phyloP scores from a whole-genome alignment of 2,329 filamentous ascomycete species.

The Cordyceps fumosorosea region DNA sequence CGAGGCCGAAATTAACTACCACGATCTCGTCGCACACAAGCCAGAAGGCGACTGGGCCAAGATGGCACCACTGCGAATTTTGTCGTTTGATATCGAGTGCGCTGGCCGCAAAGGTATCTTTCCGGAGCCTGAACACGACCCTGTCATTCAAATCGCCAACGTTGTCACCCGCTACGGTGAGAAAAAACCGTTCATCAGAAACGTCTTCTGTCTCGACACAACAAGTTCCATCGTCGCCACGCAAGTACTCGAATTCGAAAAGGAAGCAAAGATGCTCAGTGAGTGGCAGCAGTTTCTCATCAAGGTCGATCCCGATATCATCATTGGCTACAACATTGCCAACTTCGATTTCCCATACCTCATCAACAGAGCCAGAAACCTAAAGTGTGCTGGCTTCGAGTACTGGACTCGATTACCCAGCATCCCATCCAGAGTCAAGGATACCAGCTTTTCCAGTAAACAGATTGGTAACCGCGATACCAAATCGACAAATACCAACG shows the following conservation, averaged over 20 bases:
- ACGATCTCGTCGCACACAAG: conserved; percentile 77
- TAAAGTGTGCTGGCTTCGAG: conserved; percentile 75
- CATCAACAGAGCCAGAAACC: conserved; percentile 75
- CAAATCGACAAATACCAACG: conserved; percentile 90
- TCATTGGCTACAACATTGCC: conserved; percentile 97
- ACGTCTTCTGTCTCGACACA: conserved; percentile 90
- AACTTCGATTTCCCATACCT: conserved; percentile 99
- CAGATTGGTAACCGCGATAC: conserved; percentile 97
- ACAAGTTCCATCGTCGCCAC: conserved; percentile 94
- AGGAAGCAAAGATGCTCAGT: conserved; percentile 84
- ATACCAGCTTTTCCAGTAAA: conserved; percentile 90
- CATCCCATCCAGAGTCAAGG: conserved; percentile 63
- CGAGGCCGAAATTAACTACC: conserved; percentile 78
- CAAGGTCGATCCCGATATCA: conserved; percentile 89
- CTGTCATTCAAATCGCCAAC: conserved; percentile 97
- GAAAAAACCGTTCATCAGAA: conserved; percentile 88
- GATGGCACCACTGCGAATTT: conserved; percentile 85
- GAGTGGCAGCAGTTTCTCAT: conserved; percentile 87
- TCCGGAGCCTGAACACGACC: conserved; percentile 83
- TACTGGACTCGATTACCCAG: conserved; percentile 78
- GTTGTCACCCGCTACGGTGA: conserved; percentile 93
- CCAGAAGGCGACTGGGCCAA: conserved; percentile 95
- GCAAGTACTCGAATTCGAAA: conserved; percentile 75
- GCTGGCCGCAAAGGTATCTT: conserved; percentile 97
- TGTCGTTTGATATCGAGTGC: conserved; percentile 98